These are phyloP conservation scores for Fusarium decemcellulare DNA, from an alignment of 2,329 filamentous ascomycete genomes.

Conservation along the genomic window DNA sequence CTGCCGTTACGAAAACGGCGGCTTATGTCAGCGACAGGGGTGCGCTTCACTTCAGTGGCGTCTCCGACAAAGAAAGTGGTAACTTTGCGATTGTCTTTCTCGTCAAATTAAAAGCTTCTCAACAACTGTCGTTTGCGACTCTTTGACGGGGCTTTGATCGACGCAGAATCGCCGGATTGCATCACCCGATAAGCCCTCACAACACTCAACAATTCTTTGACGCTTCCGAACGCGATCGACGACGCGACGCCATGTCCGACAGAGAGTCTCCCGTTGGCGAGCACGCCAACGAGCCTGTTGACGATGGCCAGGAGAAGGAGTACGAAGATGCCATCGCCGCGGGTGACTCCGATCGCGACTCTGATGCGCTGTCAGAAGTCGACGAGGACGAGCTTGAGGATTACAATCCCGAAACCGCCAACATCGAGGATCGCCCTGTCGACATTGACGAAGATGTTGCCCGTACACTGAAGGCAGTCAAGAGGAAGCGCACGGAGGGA, in stretches of 20 bases:
- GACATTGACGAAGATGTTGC: slow-evolving; percentile 78
- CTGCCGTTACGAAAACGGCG: not conserved
- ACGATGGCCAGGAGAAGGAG: slow-evolving; percentile 60
- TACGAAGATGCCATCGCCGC: slow-evolving; percentile 48
- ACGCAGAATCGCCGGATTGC: not conserved
- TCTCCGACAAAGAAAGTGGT: slow-evolving; percentile 43
- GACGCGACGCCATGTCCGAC: slow-evolving; percentile 60
- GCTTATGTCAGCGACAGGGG: slow-evolving; percentile 51
- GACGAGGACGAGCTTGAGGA: slow-evolving; percentile 80
- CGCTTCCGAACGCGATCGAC: slow-evolving; percentile 24
- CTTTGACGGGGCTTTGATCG: not conserved
- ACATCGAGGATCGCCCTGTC: slow-evolving; percentile 74
- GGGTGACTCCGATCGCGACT: slow-evolving; percentile 67
- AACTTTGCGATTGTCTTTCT: slow-evolving; percentile 33
- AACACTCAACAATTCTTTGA: not conserved
- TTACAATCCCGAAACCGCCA: slow-evolving; percentile 75
- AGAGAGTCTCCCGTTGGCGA: slow-evolving; percentile 58
- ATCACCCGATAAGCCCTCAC: not conserved
- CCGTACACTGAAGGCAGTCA: slow-evolving; percentile 74
- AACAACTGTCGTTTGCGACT: not conserved
- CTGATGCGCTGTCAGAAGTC: slow-evolving; percentile 75
- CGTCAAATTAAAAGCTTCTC: slow-evolving; percentile 10
- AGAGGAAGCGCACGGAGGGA: slow-evolving; percentile 75
- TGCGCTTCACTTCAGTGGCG: slow-evolving; percentile 39
- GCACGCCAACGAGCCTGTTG: slow-evolving; percentile 53